phyloP scores from a whole-genome alignment of 345 rosid species.

The Arabidopsis suecica region DNA sequence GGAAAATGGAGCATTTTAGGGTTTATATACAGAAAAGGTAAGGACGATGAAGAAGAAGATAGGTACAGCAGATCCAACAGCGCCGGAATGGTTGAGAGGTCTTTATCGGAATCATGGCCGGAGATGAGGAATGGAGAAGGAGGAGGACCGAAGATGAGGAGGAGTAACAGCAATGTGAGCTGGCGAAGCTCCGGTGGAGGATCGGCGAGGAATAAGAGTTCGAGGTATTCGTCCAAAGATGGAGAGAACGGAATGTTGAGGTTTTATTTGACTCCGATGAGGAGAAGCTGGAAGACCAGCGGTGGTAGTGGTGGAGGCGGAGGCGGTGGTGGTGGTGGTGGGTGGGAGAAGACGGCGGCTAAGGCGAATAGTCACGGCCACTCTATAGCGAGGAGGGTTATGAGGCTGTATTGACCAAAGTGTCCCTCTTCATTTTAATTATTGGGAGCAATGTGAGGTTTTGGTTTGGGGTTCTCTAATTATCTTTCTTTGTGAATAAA shows the following conservation, averaged over 20 bases:
- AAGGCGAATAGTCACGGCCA: slow-evolving; percentile 77
- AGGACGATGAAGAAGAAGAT: slow-evolving; percentile 57
- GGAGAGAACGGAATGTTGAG: slow-evolving; percentile 80
- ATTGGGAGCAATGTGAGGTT: slow-evolving; percentile 5
- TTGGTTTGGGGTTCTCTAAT: not conserved
- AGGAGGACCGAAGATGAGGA: slow-evolving; percentile 64
- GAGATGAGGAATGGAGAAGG: slow-evolving; percentile 62
- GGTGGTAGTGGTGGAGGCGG: slow-evolving; percentile 52
- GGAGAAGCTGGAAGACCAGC: slow-evolving; percentile 61
- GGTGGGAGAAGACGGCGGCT: slow-evolving; percentile 63
- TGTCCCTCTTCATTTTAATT: slow-evolving; percentile 27
- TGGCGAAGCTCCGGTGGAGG: slow-evolving; percentile 73
- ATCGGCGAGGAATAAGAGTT: slow-evolving; percentile 72
- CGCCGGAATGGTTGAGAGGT: slow-evolving; percentile 75
- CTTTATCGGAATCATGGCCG: slow-evolving; percentile 86
- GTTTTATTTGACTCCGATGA: slow-evolving; percentile 82
- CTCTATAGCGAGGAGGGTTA: slow-evolving; percentile 83
- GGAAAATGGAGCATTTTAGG: slow-evolving; percentile 89
- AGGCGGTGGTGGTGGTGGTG: slow-evolving; percentile 40
- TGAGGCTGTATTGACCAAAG: slow-evolving; percentile 75
- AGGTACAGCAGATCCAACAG: slow-evolving; percentile 73
- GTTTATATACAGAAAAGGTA: slow-evolving; percentile 67
- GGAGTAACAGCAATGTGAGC: slow-evolving; percentile 96
- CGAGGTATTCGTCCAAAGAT: slow-evolving; percentile 71
- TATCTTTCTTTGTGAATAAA: not conserved